Base-by-base conservation (phyloP, 1,139 yeast genomes). In the Scheffersomyces titani region DNA sequence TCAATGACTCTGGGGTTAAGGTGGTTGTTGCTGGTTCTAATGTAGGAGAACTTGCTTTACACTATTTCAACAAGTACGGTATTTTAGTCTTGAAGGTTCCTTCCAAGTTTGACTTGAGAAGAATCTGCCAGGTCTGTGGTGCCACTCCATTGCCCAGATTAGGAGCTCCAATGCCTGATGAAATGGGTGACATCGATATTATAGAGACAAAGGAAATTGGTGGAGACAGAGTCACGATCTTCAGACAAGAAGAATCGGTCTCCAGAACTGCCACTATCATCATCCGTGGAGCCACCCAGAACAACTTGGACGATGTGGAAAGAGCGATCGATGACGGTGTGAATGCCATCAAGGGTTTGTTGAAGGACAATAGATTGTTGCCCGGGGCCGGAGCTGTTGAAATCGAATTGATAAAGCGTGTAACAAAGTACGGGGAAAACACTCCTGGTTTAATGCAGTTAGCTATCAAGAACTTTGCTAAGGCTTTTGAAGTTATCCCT, bases 321-420 rank as follows among this genome's bases (percentile, higher is more conserved):
- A 88, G 99, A 69, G 97, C 98, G 54, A 92, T 94, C 62, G 98
- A 94, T 71, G 99, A 94, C 69, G 98, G 98, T 69, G 97, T 96
- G 51, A 86, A 91, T 61, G 92, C 96, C 36, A 87, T 94, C 65
- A 96, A 94, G 76, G 96, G 98, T 1, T 81, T 94, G 62, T 81
- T 93, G 64, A 90, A 89, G 72, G 94, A 89, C 69, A 79, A 84
- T 59, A 84, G 92, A 63, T 82, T 94, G 63, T 82, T 94, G 61
- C 94, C 98, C 13, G 99, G 99, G 61, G 99, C 99, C 0, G 99
- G 99, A 66, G 94, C 98, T 19, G 83, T 90, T n/a, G 99, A 94
- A 75, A 89, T 92, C 55, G 98, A 92, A 69, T 81, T 94, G 55
- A 93, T 92, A 55, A 85, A 89, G 63, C 82, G 88, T 68, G 82